phyloP scores from a whole-genome alignment of 1,139 yeast species.

The Geotrichum cucujoidarum region DNA sequence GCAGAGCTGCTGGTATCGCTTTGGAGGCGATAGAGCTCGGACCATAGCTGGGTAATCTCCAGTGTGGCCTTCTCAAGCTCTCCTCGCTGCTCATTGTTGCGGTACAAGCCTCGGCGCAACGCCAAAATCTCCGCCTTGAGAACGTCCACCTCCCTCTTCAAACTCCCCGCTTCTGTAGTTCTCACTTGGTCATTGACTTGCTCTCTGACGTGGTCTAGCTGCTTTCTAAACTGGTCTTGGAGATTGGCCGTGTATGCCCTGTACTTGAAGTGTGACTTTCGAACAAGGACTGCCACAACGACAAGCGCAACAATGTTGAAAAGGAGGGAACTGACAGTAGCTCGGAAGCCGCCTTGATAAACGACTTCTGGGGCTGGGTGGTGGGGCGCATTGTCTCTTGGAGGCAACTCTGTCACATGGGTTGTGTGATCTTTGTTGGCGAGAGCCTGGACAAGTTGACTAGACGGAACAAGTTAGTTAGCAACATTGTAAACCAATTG shows the following conservation, averaged over 20 bases:
- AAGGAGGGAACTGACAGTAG: neutral
- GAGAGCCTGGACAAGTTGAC: neutral
- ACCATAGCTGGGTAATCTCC: conserved; percentile 15
- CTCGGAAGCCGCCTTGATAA: neutral
- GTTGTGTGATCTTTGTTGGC: neutral
- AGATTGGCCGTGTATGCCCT: neutral
- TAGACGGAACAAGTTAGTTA: neutral
- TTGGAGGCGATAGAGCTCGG: conserved; percentile 12
- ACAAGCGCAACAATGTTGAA: conserved; percentile 3
- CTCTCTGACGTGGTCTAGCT: neutral
- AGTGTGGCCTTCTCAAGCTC: conserved; percentile 13
- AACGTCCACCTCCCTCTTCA: conserved; percentile 3
- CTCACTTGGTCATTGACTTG: conserved; percentile 44
- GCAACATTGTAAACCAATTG: neutral
- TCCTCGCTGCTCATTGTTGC: conserved; percentile 6
- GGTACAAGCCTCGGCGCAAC: neutral
- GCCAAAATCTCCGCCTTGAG: conserved; percentile 6
- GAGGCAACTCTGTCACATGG: neutral
- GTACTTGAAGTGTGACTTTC: neutral
- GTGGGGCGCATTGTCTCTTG: neutral
- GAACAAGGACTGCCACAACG: neutral
- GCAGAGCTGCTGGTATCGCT: conserved; percentile 3
- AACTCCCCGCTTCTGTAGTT: conserved; percentile 27
- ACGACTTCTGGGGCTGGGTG: neutral
- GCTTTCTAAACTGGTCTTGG: conserved; percentile 3